phyloP scores from a whole-genome alignment of 2,329 filamentous ascomycete species.

The Xylaria sp. region DNA sequence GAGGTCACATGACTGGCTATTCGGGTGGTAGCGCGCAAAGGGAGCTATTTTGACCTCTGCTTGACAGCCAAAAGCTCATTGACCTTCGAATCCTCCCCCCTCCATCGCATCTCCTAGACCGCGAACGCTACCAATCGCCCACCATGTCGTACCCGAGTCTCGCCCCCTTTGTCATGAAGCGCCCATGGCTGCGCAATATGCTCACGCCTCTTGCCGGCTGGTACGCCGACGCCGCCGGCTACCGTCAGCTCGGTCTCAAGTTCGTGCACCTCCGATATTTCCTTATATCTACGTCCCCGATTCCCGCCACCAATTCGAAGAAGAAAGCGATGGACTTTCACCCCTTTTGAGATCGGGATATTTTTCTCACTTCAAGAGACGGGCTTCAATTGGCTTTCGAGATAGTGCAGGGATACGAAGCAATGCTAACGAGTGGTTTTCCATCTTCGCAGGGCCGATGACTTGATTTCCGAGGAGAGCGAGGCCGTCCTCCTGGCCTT shows the following conservation, averaged over 20 bases:
- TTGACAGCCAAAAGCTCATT: slow-evolving; percentile 3
- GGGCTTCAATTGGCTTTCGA: background rate
- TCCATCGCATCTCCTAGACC: slow-evolving; percentile 12
- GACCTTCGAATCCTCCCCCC: slow-evolving; percentile 27
- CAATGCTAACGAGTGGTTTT: slow-evolving; percentile 19
- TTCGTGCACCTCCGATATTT: slow-evolving; percentile 50
- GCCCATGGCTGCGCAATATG: slow-evolving; percentile 82
- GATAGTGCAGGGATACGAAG: background rate
- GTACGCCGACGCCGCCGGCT: slow-evolving; percentile 89
- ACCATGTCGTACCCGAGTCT: slow-evolving; percentile 70
- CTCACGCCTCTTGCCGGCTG: slow-evolving; percentile 83
- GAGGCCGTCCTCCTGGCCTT: slow-evolving; percentile 85
- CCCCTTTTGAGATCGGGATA: background rate
- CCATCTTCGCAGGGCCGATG: slow-evolving; percentile 73
- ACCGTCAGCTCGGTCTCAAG: slow-evolving; percentile 91
- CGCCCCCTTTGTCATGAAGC: slow-evolving; percentile 77
- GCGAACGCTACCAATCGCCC: slow-evolving; percentile 38
- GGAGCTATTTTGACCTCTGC: slow-evolving; percentile 26
- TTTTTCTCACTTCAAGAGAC: background rate
- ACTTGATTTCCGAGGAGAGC: slow-evolving; percentile 92
- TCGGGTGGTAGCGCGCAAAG: background rate
- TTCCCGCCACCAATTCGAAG: background rate
- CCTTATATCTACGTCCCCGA: background rate
- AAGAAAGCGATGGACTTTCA: background rate
- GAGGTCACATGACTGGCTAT: slow-evolving; percentile 20